Evolutionary conservation across 768 basidiomycete species (phyloP), one percentile per base, ranked within the genome.

Genomic region (Candolleomyces eurysporus): DNA sequence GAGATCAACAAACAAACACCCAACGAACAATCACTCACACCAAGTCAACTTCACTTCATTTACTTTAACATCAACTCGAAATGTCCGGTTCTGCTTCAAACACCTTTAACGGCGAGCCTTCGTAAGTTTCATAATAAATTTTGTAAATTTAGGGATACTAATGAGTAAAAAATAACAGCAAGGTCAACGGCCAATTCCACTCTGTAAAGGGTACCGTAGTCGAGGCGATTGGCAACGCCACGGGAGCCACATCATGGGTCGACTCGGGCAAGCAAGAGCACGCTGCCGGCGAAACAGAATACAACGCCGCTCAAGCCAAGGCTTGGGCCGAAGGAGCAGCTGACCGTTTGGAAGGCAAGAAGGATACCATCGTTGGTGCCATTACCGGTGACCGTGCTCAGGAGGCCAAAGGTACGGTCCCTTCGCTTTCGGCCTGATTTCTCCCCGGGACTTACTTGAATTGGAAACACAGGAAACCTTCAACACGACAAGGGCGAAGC

Each of bases 401-500:
- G 66, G 72, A 80, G 64, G 61, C 67, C 39, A 60, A 67, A 43
- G 79, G 80, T 78, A 54, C 19, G 68, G 4, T 26, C 48, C 14
- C 13, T 7, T n/a, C 36, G 11, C 49, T 16, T 2, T n/a, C 17
- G 31, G 32, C 22, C 11, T 40, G 17, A 52, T 4, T 36, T 19
- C 17, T n/a, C 40, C 16, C 36, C 5, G 31, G 4, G 40, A 22
- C 26, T 40, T 19, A 16, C 5, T 31, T 5, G 48, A 4, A 13
- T 16, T 30, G 26, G 26, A 26, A 26, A 26, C 26, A 7, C 22
- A 84, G 84, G 85, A 0, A 84, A 85, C 53, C 57, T 72, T 14
- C 76, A 70, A 55, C 78, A 82, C 0, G 82, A 85, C 57, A 84
- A 85, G 60, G 85, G 84, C 0, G 63, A 78, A 57, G 64, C 75